Conservation (phyloP, 345 rosid genomes). For the Populus simonii region DNA sequence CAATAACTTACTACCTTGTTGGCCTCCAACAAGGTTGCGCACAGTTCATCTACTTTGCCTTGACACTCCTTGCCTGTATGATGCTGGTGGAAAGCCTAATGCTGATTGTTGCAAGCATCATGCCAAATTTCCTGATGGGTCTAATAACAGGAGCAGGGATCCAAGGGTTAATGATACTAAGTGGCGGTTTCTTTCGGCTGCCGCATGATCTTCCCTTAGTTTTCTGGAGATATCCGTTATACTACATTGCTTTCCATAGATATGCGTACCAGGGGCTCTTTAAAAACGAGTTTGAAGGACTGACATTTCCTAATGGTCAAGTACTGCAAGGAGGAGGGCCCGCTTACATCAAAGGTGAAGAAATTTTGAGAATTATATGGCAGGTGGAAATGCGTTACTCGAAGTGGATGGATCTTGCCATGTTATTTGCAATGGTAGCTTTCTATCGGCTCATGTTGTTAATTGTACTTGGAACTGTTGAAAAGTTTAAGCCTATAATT, state of each 20-base stretch:
- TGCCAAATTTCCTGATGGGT: conserved; percentile 55
- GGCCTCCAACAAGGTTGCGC: conserved; percentile 36
- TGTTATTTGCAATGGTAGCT: conserved; percentile 45
- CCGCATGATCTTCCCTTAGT: not conserved
- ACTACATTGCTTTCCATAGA: conserved; percentile 16
- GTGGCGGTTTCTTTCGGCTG: not conserved
- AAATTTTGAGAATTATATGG: conserved; percentile 38
- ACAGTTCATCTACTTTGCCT: conserved; percentile 37
- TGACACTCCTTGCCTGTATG: conserved; percentile 37
- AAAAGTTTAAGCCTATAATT: conserved; percentile 10
- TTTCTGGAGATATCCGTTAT: not conserved
- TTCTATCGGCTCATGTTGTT: conserved; percentile 35
- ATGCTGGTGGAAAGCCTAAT: conserved; percentile 54
- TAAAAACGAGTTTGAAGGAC: conserved; percentile 48
- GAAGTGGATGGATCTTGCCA: conserved; percentile 47
- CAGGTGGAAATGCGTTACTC: conserved; percentile 49
- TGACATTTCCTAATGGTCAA: conserved; percentile 24
- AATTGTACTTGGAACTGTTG: not conserved
- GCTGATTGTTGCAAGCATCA: conserved; percentile 53
- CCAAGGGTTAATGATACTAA: conserved; percentile 47
- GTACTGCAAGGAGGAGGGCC: conserved; percentile 1
- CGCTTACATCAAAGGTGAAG: conserved; percentile 21
- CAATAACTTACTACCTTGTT: conserved; percentile 33
- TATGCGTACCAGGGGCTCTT: conserved; percentile 43
- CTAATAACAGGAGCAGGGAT: conserved; percentile 53